Conservation (phyloP, 1,284 basidiomycete genomes). For the Puccinia polysora region DNA sequence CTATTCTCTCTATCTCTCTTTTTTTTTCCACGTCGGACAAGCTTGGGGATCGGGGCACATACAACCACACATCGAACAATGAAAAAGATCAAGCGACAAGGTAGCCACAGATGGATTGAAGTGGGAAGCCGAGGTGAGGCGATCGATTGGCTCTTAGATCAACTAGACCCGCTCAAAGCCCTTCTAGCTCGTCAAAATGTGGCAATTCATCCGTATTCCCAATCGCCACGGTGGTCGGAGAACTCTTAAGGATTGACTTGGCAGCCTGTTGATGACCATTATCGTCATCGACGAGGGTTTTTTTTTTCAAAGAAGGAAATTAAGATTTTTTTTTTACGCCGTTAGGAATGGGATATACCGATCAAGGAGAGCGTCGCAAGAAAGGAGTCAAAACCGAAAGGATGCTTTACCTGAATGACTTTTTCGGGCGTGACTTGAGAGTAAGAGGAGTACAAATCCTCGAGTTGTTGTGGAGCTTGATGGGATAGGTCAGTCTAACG, state of each 20-base stretch:
- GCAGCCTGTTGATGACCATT: slow-evolving; percentile 46
- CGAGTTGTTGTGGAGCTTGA: slow-evolving; percentile 59
- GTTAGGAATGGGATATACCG: not conserved
- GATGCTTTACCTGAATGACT: slow-evolving; percentile 49
- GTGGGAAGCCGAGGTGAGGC: too few relatives aligned
- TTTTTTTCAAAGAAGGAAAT: not conserved
- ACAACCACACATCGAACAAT: too few relatives aligned
- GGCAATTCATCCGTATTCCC: slow-evolving; percentile 73
- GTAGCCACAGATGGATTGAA: too few relatives aligned
- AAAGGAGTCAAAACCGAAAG: slow-evolving; percentile 3
- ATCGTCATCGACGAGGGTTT: not conserved
- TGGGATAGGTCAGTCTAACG: slow-evolving; percentile 60
- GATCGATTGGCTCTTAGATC: not conserved
- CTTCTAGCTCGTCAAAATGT: slow-evolving; percentile 59
- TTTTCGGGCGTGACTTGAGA: slow-evolving; percentile 51
- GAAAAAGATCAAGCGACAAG: too few relatives aligned
- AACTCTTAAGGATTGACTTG: slow-evolving; percentile 61
- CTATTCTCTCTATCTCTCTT: too few relatives aligned
- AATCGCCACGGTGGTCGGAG: slow-evolving; percentile 79
- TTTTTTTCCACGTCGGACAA: too few relatives aligned
- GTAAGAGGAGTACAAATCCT: slow-evolving; percentile 49
- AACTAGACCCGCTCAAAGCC: not conserved
- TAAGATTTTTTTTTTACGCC: too few relatives aligned
- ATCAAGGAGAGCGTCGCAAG: not conserved
- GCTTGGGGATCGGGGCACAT: too few relatives aligned